phyloP scores from a whole-genome alignment of 106 monocot species.

The Ottelia alismoides region DNA sequence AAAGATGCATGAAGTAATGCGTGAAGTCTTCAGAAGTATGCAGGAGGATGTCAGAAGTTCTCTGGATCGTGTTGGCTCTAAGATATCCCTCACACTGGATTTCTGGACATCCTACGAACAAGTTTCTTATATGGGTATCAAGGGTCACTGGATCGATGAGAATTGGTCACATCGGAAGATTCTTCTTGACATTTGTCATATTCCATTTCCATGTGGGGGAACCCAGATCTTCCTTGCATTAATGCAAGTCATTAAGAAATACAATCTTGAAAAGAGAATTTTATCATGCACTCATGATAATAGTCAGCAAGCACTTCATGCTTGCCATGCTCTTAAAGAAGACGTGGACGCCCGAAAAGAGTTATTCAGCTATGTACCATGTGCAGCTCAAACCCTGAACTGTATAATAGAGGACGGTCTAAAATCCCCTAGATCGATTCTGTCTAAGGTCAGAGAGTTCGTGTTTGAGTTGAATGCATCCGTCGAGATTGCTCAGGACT shows the following conservation, averaged over 20 bases:
- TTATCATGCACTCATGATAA: slow-evolving; percentile 66
- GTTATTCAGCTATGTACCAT: slow-evolving; percentile 59
- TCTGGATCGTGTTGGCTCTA: slow-evolving; percentile 42
- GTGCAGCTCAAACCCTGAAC: slow-evolving; percentile 66
- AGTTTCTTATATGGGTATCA: slow-evolving; percentile 56
- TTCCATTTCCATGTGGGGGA: slow-evolving; percentile 52
- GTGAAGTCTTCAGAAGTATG: slow-evolving; percentile 60
- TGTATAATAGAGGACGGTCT: slow-evolving; percentile 65
- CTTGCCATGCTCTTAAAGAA: slow-evolving; percentile 56
- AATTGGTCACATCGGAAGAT: slow-evolving; percentile 59
- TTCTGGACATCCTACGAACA: slow-evolving; percentile 89
- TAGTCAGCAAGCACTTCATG: slow-evolving; percentile 48
- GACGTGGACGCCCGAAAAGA: slow-evolving; percentile 51
- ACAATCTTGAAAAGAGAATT: slow-evolving; percentile 49
- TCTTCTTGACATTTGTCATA: slow-evolving; percentile 60
- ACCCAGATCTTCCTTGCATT: slow-evolving; percentile 45
- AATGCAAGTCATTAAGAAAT: slow-evolving; percentile 32
- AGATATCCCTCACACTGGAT: slow-evolving; percentile 58
- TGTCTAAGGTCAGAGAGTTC: slow-evolving; percentile 72
- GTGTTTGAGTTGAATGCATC: slow-evolving; percentile 40
- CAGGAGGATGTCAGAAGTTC: slow-evolving; percentile 53
- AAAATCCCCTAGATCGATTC: slow-evolving; percentile 34
- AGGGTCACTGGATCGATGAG: slow-evolving; percentile 77
- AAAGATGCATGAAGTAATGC: slow-evolving; percentile 30
- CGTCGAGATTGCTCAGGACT: slow-evolving; percentile 49